Conservation (phyloP, 306 rosid genomes). For the Sophora flavescens region DNA sequence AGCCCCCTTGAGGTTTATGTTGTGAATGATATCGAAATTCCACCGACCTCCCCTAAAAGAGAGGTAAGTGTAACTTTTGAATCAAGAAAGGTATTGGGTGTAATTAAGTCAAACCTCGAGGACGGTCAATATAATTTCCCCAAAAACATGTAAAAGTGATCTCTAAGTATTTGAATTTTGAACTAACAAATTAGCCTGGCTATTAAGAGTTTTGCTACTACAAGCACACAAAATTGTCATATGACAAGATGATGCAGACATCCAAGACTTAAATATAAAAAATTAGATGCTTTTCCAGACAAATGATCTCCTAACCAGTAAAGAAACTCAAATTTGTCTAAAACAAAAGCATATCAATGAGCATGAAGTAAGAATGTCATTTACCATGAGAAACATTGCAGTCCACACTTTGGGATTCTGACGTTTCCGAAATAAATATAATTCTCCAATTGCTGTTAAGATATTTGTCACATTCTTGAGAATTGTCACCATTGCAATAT, state of each 20-base stretch:
- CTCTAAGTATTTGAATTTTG: neutral
- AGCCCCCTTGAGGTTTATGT: no score
- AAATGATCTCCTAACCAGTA: slow-evolving; percentile 14
- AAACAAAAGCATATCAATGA: slow-evolving; percentile 29
- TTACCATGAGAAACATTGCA: slow-evolving; percentile 89
- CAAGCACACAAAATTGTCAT: neutral
- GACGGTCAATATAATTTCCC: no score
- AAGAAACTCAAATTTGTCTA: slow-evolving; percentile 15
- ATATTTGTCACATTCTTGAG: slow-evolving; percentile 92
- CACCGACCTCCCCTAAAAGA: no score
- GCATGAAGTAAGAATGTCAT: slow-evolving; percentile 6
- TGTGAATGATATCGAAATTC: no score
- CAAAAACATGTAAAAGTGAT: neutral
- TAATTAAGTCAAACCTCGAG: no score
- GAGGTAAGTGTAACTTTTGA: no score
- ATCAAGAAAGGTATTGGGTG: no score
- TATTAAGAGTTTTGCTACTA: slow-evolving; percentile 17
- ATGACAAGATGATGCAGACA: slow-evolving; percentile 2
- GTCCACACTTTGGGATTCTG: slow-evolving; percentile 89
- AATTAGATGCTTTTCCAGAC: neutral
- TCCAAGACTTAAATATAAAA: slow-evolving; percentile 2
- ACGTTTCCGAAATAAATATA: slow-evolving; percentile 74
- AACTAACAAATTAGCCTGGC: neutral
- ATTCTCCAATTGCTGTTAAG: slow-evolving; percentile 87
- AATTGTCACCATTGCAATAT: slow-evolving; percentile 96